phyloP scores from a whole-genome alignment of 2,329 filamentous ascomycete species.

The Xylariaceae sp. region DNA sequence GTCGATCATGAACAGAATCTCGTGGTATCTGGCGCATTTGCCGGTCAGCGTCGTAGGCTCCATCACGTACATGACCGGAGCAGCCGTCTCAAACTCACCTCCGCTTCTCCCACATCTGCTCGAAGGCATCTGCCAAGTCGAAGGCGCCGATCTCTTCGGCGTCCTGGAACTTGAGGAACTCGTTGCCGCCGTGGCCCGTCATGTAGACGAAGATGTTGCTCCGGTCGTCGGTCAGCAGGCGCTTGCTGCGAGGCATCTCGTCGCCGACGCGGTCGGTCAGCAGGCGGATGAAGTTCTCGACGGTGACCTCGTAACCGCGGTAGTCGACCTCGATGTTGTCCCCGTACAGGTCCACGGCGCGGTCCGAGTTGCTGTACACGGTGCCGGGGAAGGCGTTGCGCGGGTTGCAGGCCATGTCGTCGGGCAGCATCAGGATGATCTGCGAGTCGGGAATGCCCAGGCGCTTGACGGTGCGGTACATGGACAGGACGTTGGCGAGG shows the following conservation, averaged over 20 bases:
- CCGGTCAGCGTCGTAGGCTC: no score
- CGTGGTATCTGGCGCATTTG: slow-evolving; percentile 62
- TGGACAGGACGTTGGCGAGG: slow-evolving; percentile 91
- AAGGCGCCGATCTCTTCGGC: slow-evolving; percentile 95
- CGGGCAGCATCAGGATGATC: slow-evolving; percentile 99
- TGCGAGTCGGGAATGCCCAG: slow-evolving; percentile 96
- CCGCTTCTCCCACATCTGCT: slow-evolving; percentile 99
- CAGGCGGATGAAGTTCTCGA: slow-evolving; percentile 95
- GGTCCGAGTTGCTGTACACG: slow-evolving; percentile 96
- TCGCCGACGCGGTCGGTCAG: slow-evolving; percentile 90
- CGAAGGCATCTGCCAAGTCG: slow-evolving; percentile 92
- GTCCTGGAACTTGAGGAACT: slow-evolving; percentile 98
- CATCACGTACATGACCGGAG: no score
- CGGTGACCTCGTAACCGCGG: slow-evolving; percentile 93
- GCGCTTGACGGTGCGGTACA: slow-evolving; percentile 96
- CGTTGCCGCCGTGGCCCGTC: slow-evolving; percentile 96
- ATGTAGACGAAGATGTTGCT: slow-evolving; percentile 98
- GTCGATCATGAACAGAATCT: slow-evolving; percentile 99
- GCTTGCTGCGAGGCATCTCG: slow-evolving; percentile 91
- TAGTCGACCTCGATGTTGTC: slow-evolving; percentile 99
- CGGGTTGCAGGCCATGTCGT: slow-evolving; percentile 99
- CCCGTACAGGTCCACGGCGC: slow-evolving; percentile 90
- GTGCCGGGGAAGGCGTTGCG: slow-evolving; percentile 96
- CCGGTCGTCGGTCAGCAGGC: slow-evolving; percentile 85
- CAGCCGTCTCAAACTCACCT: no score